phyloP scores from a whole-genome alignment of 495 filamentous ascomycete species.

The Penicillium ochrochloron region DNA sequence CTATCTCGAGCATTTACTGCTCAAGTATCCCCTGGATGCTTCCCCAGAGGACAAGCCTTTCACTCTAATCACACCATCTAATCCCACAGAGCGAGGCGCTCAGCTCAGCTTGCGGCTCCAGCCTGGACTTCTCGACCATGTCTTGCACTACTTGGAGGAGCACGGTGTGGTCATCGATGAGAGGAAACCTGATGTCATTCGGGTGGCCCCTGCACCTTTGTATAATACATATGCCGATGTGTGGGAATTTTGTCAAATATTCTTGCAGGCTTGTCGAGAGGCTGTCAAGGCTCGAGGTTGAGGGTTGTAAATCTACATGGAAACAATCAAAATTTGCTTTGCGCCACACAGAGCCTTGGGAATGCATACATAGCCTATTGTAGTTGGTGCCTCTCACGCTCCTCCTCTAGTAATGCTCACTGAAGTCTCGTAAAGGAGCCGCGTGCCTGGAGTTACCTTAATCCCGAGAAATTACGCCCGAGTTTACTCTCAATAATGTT shows the following conservation, averaged over 20 bases:
- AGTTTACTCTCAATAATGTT: no score
- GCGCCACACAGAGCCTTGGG: no score
- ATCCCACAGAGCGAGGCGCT: conserved; percentile 75
- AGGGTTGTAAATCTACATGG: not conserved
- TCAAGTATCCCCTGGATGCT: conserved; percentile 42
- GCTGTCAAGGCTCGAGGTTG: conserved; percentile 33
- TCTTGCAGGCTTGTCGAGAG: conserved; percentile 42
- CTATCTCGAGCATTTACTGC: conserved; percentile 77
- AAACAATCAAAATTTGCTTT: not conserved
- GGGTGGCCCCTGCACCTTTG: conserved; percentile 88
- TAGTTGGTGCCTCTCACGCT: no score
- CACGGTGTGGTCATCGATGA: conserved; percentile 84
- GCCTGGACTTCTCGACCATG: conserved; percentile 67
- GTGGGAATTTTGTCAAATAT: conserved; percentile 69
- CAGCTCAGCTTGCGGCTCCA: conserved; percentile 80
- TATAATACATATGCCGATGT: conserved; percentile 88
- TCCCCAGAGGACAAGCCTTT: conserved; percentile 57
- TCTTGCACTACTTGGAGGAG: conserved; percentile 71
- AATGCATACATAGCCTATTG: not conserved
- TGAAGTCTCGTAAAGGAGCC: no score
- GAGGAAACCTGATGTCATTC: conserved; percentile 84
- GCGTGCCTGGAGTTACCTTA: no score
- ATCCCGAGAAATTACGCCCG: no score
- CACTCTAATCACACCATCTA: conserved; percentile 78
- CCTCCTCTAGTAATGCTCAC: no score